Conservation (phyloP, 2,329 filamentous ascomycete species). For the Cladosporium sp. region DNA sequence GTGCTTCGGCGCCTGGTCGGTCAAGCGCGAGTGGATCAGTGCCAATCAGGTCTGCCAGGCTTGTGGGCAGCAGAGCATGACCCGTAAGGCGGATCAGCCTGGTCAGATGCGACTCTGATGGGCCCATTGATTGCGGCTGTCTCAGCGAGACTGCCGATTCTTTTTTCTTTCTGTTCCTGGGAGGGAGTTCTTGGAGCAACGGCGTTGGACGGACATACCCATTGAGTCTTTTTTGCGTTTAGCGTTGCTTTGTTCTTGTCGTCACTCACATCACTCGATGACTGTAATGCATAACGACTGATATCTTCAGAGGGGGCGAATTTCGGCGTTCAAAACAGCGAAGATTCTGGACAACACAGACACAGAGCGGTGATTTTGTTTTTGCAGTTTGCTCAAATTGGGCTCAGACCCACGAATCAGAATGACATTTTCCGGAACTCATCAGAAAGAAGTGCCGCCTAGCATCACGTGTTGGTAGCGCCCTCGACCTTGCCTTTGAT, state of each 20-base stretch:
- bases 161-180: conserved; percentile 7
- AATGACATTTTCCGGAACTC: background rate
- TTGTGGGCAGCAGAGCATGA: conserved; percentile 31
- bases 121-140: background rate
- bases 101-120: conserved; percentile 11
- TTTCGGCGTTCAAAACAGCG: background rate
- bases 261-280: background rate
- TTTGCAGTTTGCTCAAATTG: background rate
- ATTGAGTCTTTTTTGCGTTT: conserved; percentile 29
- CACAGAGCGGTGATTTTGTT: background rate
- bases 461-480: conserved; percentile 29
- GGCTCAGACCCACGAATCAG: background rate
- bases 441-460: background rate
- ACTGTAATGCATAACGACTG: background rate
- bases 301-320: conserved; percentile 6
- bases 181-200: conserved; percentile 19
- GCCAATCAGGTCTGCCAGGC: conserved; percentile 56
- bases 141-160: background rate
- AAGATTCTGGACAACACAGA: conserved; percentile 2
- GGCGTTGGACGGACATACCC: conserved; percentile 34
- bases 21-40: conserved; percentile 59
- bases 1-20: conserved; percentile 67
- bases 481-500: conserved; percentile 63
- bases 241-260: background rate
- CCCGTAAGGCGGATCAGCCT: conserved; percentile 30